A percentile compares a stretch with the other conserved stretches of the same genome.
These are phyloP conservation scores for Wickerhamomyces xylosicus DNA, from an alignment of 805 yeast species.

Conservation along the genomic window DNA sequence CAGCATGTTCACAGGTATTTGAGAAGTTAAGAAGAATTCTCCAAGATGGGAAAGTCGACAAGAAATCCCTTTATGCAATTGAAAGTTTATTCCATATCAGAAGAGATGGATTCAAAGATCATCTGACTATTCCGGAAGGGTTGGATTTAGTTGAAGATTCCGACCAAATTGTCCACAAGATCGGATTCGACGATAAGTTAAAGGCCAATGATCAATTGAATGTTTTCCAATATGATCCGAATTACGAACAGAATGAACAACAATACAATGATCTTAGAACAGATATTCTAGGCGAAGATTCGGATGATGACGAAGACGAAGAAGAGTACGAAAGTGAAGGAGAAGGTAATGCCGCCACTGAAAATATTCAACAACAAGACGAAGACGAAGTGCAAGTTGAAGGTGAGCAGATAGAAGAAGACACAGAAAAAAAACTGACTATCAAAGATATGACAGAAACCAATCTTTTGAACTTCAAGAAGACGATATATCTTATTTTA, in stretches of 20 bases:
- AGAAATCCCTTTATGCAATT: slow-evolving; percentile 33
- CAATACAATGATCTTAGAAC: slow-evolving; percentile 29
- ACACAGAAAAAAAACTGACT: slow-evolving; percentile 4
- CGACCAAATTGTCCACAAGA: slow-evolving; percentile 44
- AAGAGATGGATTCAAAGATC: slow-evolving; percentile 29
- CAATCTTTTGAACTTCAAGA: slow-evolving; percentile 54
- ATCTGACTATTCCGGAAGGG: slow-evolving; percentile 30
- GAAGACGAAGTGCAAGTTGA: slow-evolving; percentile 33
- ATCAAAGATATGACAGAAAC: slow-evolving; percentile 62
- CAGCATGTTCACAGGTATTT: slow-evolving; percentile 39
- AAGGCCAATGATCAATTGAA: slow-evolving; percentile 37
- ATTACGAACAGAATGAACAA: slow-evolving; percentile 39
- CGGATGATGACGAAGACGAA: slow-evolving; percentile 30
- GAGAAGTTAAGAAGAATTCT: slow-evolving; percentile 53
- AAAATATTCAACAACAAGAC: neutral
- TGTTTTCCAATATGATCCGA: slow-evolving; percentile 38
- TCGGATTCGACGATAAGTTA: slow-evolving; percentile 43
- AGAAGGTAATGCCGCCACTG: neutral
- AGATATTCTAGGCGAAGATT: slow-evolving; percentile 12
- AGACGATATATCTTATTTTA: slow-evolving; percentile 67
- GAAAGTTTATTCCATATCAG: slow-evolving; percentile 43
- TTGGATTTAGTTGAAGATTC: slow-evolving; percentile 58
- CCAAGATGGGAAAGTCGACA: slow-evolving; percentile 39
- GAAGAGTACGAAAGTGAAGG: slow-evolving; percentile 31
- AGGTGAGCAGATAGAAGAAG: slow-evolving; percentile 13